Base-by-base conservation (phyloP, 306 rosid genomes). In the Prunus mongolica region DNA sequence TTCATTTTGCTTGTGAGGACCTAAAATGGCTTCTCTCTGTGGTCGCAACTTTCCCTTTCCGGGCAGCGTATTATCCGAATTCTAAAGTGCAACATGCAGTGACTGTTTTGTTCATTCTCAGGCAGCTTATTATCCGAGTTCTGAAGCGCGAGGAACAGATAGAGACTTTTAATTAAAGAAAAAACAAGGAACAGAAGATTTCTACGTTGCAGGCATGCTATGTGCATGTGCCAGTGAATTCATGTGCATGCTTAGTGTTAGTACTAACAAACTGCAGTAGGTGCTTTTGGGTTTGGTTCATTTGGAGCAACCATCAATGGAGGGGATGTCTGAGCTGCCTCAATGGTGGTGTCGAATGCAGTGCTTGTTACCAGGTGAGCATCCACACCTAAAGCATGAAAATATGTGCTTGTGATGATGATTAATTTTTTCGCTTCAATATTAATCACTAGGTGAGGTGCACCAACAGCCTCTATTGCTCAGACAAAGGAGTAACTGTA, bases 321-420 rank as follows among this genome's bases (percentile, higher is more conserved):
- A 0, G 98, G 98, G 47, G 91, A 90, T 62, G 97, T 94, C 41
- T 88, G 96, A 25, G 94, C 97, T 71, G 96, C 94, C 28, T 90
- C 45, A 80, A 84, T 63, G 97, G 38, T 1, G 6, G 98, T 34
- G 88, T 94, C 50, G 98, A 97, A 80, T 90, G 98, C 56, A 93
- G 97, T 3, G 91, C 98, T 80, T 92, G 98, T 86, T 94, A 94
- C 77, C 95, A 89, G 95, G 97, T 91, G 49, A 83, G 69, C 63
- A 32, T 57, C 8, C 8, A 83, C 66, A 9, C 28, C 34, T 3
- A 71, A 71, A 20, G 28, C 47, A 34, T 19, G 30, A 27, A 51
- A 22, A 30, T 28, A 25, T 47, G 24, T 24, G 3, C 24, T 58
- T 58, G 65, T 24, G 34, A 24, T 22, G 65, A 10, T 32, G 7